Evolutionary conservation across 2,329 filamentous ascomycete species (phyloP).

Genomic region (Coniochaeta prunicola): DNA sequence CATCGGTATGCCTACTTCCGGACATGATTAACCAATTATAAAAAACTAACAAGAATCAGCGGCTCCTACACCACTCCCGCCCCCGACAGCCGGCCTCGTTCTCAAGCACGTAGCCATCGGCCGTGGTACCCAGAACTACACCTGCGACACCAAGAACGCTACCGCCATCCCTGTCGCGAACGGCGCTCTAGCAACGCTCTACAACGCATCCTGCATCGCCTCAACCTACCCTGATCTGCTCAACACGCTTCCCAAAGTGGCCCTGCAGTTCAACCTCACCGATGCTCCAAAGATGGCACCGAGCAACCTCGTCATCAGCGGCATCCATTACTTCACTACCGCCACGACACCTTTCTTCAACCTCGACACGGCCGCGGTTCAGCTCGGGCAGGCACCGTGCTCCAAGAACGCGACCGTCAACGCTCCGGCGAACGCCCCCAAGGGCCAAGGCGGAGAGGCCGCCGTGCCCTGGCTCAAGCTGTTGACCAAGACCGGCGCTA

Average conservation of each 20-base stretch:
- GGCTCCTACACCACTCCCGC: conserved; percentile 48
- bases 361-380: conserved; percentile 49
- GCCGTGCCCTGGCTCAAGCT: conserved; percentile 81
- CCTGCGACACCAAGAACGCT: conserved; percentile 58
- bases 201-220: conserved; percentile 78
- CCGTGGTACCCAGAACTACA: conserved; percentile 91
- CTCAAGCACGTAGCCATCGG: conserved; percentile 78
- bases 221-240: conserved; percentile 62
- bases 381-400: conserved; percentile 55
- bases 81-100: conserved; percentile 49
- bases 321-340: conserved; percentile 75
- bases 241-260: conserved; percentile 55
- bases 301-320: conserved; percentile 57
- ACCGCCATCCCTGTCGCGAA: conserved; percentile 54
- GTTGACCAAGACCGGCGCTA: conserved; percentile 43
- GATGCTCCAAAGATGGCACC: conserved; percentile 37
- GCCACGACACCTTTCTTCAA: conserved; percentile 71
- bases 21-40: not conserved
- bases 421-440: conserved; percentile 55
- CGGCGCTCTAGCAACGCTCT: conserved; percentile 78
- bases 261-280: conserved; percentile 57
- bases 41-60: conserved; percentile 28
- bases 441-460: conserved; percentile 54
- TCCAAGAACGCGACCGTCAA: conserved; percentile 52
- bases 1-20: conserved; percentile 28